Conservation (phyloP, 306 rosid genomes). For the Gillenia trifoliata region DNA sequence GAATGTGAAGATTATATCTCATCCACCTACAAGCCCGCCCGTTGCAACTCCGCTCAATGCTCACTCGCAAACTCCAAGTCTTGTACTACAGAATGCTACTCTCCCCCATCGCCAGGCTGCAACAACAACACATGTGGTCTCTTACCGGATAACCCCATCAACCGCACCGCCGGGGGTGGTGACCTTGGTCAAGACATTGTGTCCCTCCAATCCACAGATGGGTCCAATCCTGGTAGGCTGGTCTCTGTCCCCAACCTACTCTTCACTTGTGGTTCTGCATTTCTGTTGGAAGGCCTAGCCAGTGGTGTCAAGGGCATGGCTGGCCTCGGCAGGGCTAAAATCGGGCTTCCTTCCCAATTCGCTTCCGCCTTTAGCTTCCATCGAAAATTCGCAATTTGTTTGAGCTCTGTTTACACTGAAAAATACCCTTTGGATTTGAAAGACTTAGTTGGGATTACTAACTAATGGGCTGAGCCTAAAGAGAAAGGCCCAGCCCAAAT, state of each 20-base stretch:
- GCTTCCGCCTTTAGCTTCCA: conserved; percentile 31
- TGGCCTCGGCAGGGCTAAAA: conserved; percentile 42
- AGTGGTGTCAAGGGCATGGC: conserved; percentile 54
- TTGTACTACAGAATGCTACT: not conserved
- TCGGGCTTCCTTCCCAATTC: conserved; percentile 44
- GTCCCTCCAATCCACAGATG: conserved; percentile 35
- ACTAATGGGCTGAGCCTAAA: no score
- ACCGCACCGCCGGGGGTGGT: conserved; percentile 2
- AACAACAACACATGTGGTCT: not conserved
- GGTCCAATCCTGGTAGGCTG: conserved; percentile 14
- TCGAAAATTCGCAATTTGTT: conserved; percentile 44
- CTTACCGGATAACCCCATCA: conserved; percentile 23
- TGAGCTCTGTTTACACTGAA: no score
- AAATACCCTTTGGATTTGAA: no score
- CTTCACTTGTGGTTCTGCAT: conserved; percentile 39
- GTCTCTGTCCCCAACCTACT: conserved; percentile 40
- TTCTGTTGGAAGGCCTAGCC: conserved; percentile 36
- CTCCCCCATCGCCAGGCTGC: not conserved
- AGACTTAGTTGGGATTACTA: no score
- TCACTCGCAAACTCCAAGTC: not conserved
- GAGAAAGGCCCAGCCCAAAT: no score
- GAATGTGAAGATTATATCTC: conserved; percentile 37
- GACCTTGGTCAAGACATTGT: conserved; percentile 30
- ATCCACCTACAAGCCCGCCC: conserved; percentile 1
- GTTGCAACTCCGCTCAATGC: not conserved